phyloP scores from a whole-genome alignment of 768 basidiomycete species.

The Cantharellus cinnabarinus region DNA sequence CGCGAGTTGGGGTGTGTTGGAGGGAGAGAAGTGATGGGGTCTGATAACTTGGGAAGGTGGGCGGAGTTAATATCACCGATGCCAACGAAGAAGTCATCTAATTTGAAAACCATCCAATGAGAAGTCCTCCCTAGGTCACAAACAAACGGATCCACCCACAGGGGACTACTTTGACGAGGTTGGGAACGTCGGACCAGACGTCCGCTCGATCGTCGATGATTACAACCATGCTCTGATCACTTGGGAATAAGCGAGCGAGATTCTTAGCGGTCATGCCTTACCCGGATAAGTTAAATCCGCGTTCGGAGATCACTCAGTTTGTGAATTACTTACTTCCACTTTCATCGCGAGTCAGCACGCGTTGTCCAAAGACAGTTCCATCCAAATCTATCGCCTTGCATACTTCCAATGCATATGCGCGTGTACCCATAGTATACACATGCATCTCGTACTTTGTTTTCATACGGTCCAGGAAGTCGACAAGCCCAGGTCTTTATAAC shows the following conservation, averaged over 20 bases:
- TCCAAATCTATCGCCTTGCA: conserved; percentile 87
- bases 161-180: conserved; percentile 89
- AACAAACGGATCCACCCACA: conserved; percentile 32
- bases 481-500: conserved; percentile 50
- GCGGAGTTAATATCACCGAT: conserved; percentile 97
- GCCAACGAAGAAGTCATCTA: conserved; percentile 94
- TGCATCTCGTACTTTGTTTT: conserved; percentile 90
- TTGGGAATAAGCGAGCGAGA: conserved; percentile 80
- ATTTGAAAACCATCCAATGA: conserved; percentile 9
- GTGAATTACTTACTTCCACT: conserved; percentile 59
- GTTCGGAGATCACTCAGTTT: not conserved
- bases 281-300: conserved; percentile 3
- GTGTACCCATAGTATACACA: conserved; percentile 98
- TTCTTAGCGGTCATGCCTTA: conserved; percentile 81
- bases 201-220: conserved; percentile 97
- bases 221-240: conserved; percentile 96
- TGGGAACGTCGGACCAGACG: conserved; percentile 96
- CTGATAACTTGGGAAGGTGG: conserved; percentile 33
- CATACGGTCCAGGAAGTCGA: conserved; percentile 50
- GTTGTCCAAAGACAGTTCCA: conserved; percentile 62
- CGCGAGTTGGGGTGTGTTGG: not conserved
- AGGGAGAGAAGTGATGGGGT: conserved; percentile 4
- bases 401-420: conserved; percentile 89
- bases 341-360: conserved; percentile 85
- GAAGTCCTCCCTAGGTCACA: not conserved